These are phyloP conservation scores for Sclerotinia subarctica DNA, from an alignment of 2,329 filamentous ascomycete genomes.

Conservation along the genomic window DNA sequence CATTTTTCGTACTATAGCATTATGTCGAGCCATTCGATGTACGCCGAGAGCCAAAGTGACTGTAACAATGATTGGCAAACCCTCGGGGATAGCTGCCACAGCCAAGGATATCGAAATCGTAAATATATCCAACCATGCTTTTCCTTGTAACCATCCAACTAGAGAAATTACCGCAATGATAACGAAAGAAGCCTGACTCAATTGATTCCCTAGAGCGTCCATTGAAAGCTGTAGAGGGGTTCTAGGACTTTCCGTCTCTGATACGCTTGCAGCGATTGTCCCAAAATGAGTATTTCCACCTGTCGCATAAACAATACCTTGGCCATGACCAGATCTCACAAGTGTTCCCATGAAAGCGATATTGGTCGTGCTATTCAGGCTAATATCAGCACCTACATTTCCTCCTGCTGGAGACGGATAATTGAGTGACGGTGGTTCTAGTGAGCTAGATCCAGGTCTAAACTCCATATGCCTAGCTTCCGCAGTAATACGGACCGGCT, in stretches of 20 bases:
- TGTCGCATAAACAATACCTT: constrained; percentile 95
- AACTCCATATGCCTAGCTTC: constrained; percentile 50
- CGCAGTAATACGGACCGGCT: constrained; percentile 77
- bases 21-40: constrained; percentile 89
- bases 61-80: constrained; percentile 95
- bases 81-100: constrained; percentile 93
- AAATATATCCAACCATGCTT: constrained; percentile 88
- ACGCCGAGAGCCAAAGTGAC: constrained; percentile 94
- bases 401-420: constrained; percentile 57
- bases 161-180: constrained; percentile 93
- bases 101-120: constrained; percentile 96
- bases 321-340: constrained; percentile 90
- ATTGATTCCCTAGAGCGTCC: constrained; percentile 93
- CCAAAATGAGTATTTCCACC: constrained; percentile 93
- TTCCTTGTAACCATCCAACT: constrained; percentile 85
- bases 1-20: constrained; percentile 91
- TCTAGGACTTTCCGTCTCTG: constrained; percentile 90
- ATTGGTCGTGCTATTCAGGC: constrained; percentile 74
- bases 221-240: constrained; percentile 94
- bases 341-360: constrained; percentile 98
- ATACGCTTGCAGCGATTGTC: constrained; percentile 89
- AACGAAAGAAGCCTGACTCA: constrained; percentile 94
- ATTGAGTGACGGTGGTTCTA: constrained; percentile 50
- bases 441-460: constrained; percentile 36
- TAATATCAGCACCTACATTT: constrained; percentile 61